These are phyloP conservation scores for Hyphopichia khmerensis DNA, from an alignment of 1,139 yeast genomes.

Conservation along the genomic window DNA sequence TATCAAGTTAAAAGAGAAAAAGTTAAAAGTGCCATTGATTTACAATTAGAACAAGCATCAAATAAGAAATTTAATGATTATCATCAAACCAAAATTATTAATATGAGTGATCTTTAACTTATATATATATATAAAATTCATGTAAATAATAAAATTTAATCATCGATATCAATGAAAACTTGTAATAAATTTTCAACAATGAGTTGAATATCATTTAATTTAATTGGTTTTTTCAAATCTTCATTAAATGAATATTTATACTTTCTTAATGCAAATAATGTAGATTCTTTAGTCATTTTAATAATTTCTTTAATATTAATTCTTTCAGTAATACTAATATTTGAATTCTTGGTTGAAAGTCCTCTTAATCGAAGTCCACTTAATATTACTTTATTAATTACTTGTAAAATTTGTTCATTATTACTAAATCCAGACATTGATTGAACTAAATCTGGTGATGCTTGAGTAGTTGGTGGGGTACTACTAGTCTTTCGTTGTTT, in stretches of 20 bases:
- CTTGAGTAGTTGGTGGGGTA: conserved; percentile 6
- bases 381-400: conserved; percentile 34
- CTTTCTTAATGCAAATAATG: conserved; percentile 41
- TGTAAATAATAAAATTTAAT: conserved; percentile 2
- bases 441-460: neutral
- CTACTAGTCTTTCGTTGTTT: conserved; percentile 17
- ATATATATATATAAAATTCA: neutral
- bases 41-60: conserved; percentile 34
- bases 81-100: conserved; percentile 11
- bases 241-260: conserved; percentile 27
- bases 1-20: conserved; percentile 14
- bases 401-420: conserved; percentile 12
- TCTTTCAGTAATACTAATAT: conserved; percentile 23
- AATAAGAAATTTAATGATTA: conserved; percentile 20
- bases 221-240: conserved; percentile 10
- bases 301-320: conserved; percentile 41
- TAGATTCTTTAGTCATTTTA: conserved; percentile 42
- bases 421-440: neutral
- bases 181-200: conserved; percentile 37
- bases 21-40: conserved; percentile 24
- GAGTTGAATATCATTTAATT: conserved; percentile 34
- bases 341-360: conserved; percentile 20
- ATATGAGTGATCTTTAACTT: conserved; percentile 12
- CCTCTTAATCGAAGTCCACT: conserved; percentile 47
- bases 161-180: conserved; percentile 33